Evolutionary conservation across 2,329 filamentous ascomycete genomes (phyloP).

Genomic region (Phialocephala sp.): DNA sequence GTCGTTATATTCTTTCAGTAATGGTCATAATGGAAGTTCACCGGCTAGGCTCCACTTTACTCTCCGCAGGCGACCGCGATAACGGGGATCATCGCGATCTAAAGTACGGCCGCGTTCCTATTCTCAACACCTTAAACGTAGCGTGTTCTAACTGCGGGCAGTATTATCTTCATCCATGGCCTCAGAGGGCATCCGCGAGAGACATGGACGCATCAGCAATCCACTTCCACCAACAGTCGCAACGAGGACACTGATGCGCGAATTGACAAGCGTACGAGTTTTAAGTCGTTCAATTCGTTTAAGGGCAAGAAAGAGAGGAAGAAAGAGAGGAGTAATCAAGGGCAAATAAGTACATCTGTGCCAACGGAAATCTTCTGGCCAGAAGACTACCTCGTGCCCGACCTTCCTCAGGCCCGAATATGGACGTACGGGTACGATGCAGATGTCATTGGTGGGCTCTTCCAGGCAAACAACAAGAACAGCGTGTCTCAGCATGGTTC

Average conservation of each 20-base stretch:
- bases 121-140: background rate
- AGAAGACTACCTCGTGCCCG: constrained; percentile 44
- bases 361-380: constrained; percentile 43
- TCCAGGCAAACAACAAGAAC: constrained; percentile 47
- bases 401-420: constrained; percentile 45
- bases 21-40: constrained; percentile 1
- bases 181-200: constrained; percentile 8
- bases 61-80: constrained; percentile 9
- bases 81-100: constrained; percentile 6
- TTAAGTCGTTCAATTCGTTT: constrained; percentile 12
- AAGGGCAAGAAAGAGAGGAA: background rate
- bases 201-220: constrained; percentile 9
- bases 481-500: constrained; percentile 45
- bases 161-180: constrained; percentile 11
- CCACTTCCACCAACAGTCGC: background rate
- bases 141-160: constrained; percentile 12
- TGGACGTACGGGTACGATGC: constrained; percentile 51
- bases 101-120: constrained; percentile 1
- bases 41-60: constrained; percentile 8
- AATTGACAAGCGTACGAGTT: background rate
- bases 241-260: background rate
- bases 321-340: background rate
- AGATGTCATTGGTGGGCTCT: constrained; percentile 45
- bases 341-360: background rate
- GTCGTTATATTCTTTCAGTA: constrained; percentile 8